Base-by-base conservation (phyloP, 1,284 basidiomycete genomes). In the Puccinia novopanici region DNA sequence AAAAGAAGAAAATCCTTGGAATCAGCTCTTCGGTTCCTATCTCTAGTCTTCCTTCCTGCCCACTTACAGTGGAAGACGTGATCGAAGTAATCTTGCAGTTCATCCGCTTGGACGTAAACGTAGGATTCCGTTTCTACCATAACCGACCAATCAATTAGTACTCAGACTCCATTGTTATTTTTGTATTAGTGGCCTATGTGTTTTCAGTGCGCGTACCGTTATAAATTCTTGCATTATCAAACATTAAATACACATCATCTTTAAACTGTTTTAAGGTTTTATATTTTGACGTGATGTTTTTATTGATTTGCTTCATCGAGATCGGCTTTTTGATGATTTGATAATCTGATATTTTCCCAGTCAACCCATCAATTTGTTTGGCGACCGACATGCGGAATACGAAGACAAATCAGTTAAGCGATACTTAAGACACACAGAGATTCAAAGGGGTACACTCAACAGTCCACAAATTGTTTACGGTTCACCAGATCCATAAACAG, bases 191-290 rank as follows among this genome's bases (percentile, higher is more conserved):
- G 34, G 34, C 34, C 34, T 34, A 34, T 34, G 34, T 34, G 34
- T 34, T 34, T 34, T 34, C 34, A 34, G 4, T 34, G 34, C 34
- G 34, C 77, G 17, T 45, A 81, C 79, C 79, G 63, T 86, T 86
- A 82, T 86, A 86, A 65, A 85, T 85, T 80, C 84, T 84, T 12
- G 85, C 85, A 82, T 86, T 86, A 48, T 83, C 81, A 22, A 86
- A 84, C 85, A 86, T 86, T 24, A 85, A 82, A 73, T 84, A 83
- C 81, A 86, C 84, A 82, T 86, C 85, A 78, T 84, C 83, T 57
- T 83, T 82, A 80, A 84, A 84, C 67, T 83, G 83, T 71, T 84
- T 83, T 77, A 85, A 83, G 45, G 82, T 82, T 22, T 83, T 82
- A 82, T 86, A 86, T 50, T 83, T 83, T 40, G 84, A 84, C 45